Evolutionary conservation across 2,329 filamentous ascomycete genomes (phyloP).

Genomic region (Ophiocordyceps camponoti-saundersi): DNA sequence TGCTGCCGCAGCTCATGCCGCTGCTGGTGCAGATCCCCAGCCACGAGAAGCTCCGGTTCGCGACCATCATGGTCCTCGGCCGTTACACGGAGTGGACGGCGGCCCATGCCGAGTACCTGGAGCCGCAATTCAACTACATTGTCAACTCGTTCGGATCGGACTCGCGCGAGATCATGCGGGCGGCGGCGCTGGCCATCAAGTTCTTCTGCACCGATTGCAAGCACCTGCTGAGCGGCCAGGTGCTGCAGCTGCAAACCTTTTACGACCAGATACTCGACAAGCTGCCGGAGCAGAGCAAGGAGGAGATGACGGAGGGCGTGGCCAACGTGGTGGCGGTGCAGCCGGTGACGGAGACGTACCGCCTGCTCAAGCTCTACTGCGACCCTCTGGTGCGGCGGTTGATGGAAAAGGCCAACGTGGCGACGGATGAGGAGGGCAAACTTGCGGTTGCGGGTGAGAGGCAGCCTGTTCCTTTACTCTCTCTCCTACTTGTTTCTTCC

Average conservation of each 20-base stretch:
- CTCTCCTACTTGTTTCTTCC: not conserved
- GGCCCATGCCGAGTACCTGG: conserved; percentile 78
- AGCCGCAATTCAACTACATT: conserved; percentile 89
- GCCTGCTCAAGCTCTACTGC: conserved; percentile 78
- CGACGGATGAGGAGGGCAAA: conserved; percentile 67
- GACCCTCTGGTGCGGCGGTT: conserved; percentile 76
- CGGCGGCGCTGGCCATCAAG: conserved; percentile 84
- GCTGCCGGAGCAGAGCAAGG: conserved; percentile 71
- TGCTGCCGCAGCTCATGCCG: conserved; percentile 83
- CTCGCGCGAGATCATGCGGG: conserved; percentile 80
- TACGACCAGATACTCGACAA: conserved; percentile 82
- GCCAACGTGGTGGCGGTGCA: conserved; percentile 82
- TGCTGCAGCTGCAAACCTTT: conserved; percentile 75
- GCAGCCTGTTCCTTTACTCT: not conserved
- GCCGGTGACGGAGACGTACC: conserved; percentile 62
- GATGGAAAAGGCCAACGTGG: conserved; percentile 74
- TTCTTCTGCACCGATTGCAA: conserved; percentile 96
- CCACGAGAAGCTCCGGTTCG: conserved; percentile 96
- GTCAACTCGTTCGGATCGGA: conserved; percentile 79
- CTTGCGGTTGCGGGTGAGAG: conserved; percentile 62
- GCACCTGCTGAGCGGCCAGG: conserved; percentile 66
- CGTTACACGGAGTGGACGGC: conserved; percentile 97
- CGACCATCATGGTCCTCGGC: conserved; percentile 92
- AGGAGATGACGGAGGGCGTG: conserved; percentile 92
- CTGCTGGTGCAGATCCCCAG: conserved; percentile 85